A percentile compares a stretch with the other conserved stretches of the same genome.
phyloP scores from a whole-genome alignment of 1,284 basidiomycete genomes.

The Fomitopsis betulina region DNA sequence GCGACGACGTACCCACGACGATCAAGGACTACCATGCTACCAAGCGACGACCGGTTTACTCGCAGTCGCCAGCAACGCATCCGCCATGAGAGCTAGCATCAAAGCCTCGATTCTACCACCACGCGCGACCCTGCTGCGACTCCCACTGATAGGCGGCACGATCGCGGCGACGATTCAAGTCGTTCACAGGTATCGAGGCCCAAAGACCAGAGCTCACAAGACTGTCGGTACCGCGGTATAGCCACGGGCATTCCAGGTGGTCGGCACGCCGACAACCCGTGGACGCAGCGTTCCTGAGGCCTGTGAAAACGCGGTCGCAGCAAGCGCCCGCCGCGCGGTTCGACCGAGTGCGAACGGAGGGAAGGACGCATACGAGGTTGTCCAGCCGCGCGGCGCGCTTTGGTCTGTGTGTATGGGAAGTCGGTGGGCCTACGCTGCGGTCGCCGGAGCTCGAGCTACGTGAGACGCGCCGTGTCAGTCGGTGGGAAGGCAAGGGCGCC shows the following conservation, averaged over 20 bases:
- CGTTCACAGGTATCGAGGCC: neutral
- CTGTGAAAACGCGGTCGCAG: neutral
- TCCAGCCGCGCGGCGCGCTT: neutral
- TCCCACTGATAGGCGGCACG: neutral
- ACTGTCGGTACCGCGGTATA: neutral
- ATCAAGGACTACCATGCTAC: neutral
- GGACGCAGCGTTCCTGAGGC: neutral
- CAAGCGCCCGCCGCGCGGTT: neutral
- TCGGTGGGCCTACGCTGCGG: neutral
- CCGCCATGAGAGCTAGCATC: neutral
- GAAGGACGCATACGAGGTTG: neutral
- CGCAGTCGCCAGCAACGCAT: neutral
- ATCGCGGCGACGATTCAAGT: neutral
- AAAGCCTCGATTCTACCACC: neutral
- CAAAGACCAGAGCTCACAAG: neutral
- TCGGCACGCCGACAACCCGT: neutral
- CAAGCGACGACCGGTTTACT: neutral
- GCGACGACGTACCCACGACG: slow-evolving; percentile 2
- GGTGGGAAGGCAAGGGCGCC: neutral
- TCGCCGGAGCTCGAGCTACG: neutral
- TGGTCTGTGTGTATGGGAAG: neutral
- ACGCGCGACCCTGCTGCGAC: neutral
- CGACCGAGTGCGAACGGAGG: neutral
- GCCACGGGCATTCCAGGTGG: neutral
- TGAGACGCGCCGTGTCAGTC: neutral